Percentiles rank a stretch among this genome's conserved stretches.
Conservation (phyloP, 805 yeast species). For the Teunomyces funiuensis region DNA sequence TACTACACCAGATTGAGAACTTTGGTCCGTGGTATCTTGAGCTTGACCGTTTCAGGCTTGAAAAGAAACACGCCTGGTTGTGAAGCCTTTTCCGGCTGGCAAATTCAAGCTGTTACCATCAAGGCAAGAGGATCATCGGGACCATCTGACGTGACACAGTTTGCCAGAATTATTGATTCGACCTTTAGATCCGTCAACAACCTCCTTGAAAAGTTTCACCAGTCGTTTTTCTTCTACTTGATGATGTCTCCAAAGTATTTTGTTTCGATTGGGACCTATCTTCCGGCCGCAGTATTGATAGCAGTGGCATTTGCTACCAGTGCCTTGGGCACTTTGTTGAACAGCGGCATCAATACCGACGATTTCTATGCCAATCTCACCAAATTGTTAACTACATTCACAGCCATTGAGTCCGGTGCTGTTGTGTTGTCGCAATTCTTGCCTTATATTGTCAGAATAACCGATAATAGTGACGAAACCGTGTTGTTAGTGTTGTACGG, state of each 20-base stretch:
- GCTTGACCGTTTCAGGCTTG: constrained; percentile 71
- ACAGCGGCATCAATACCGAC: constrained; percentile 33
- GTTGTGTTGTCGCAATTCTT: constrained; percentile 23
- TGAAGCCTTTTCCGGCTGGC: constrained; percentile 95
- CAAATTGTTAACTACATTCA: constrained; percentile 25
- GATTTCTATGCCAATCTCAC: constrained; percentile 23
- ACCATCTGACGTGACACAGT: constrained; percentile 77
- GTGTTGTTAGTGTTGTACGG: constrained; percentile 18
- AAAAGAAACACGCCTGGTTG: constrained; percentile 57
- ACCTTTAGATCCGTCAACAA: constrained; percentile 87
- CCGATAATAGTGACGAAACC: constrained; percentile 14
- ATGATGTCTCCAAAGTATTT: constrained; percentile 74
- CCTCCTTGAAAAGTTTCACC: constrained; percentile 92
- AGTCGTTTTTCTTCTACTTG: constrained; percentile 90
- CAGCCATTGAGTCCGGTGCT: constrained; percentile 26
- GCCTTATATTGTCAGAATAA: constrained; percentile 22
- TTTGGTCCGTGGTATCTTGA: constrained; percentile 62
- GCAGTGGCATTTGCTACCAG: constrained; percentile 70
- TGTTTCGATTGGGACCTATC: constrained; percentile 90
- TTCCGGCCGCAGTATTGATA: constrained; percentile 78
- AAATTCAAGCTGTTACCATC: constrained; percentile 85
- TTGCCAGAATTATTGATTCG: constrained; percentile 88
- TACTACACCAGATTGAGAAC: constrained; percentile 59
- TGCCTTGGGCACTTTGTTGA: constrained; percentile 57
- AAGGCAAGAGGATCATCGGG: constrained; percentile 56